Percentiles rank a stretch among this genome's conserved stretches.
Evolutionary conservation across 1,284 basidiomycete species (phyloP).

Genomic region (Melampsora larici-populina): DNA sequence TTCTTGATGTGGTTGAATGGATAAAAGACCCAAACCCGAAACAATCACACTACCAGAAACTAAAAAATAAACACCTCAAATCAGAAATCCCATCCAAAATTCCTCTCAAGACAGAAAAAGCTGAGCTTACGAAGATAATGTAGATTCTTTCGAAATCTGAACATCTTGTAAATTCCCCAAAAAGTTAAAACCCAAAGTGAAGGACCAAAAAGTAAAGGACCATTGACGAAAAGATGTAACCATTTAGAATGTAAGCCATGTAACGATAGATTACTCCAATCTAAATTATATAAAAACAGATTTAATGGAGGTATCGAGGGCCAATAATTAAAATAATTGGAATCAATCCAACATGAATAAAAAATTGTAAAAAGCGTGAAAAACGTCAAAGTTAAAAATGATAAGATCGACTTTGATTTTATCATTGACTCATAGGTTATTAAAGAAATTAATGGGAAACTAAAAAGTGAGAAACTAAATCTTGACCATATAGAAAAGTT

Average conservation of each 20-base stretch:
- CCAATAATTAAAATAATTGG: constrained; percentile 19
- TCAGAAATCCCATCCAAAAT: background rate
- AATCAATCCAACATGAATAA: constrained; percentile 12
- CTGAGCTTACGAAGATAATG: too few relatives aligned
- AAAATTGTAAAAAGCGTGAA: background rate
- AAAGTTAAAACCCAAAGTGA: constrained; percentile 5
- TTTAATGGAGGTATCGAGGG: constrained; percentile 49
- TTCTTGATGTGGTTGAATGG: constrained; percentile 54
- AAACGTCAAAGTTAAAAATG: background rate
- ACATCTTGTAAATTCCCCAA: too few relatives aligned
- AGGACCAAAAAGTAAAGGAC: constrained; percentile 52
- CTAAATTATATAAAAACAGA: constrained; percentile 52
- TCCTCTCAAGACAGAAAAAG: background rate
- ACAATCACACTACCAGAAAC: constrained; percentile 42
- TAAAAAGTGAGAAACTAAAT: constrained; percentile 18
- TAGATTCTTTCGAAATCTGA: too few relatives aligned
- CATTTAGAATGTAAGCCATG: constrained; percentile 54
- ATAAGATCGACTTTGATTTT: background rate
- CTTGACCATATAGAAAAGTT: constrained; percentile 27
- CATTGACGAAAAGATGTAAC: constrained; percentile 51
- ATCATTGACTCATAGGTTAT: background rate
- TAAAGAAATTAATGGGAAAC: constrained; percentile 10
- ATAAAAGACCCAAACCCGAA: constrained; percentile 47
- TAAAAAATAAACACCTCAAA: background rate
- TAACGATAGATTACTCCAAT: constrained; percentile 49